Percentiles rank a stretch among this genome's conserved stretches.
phyloP scores from a whole-genome alignment of 441 rosid species.

The Syzygium malaccense region DNA sequence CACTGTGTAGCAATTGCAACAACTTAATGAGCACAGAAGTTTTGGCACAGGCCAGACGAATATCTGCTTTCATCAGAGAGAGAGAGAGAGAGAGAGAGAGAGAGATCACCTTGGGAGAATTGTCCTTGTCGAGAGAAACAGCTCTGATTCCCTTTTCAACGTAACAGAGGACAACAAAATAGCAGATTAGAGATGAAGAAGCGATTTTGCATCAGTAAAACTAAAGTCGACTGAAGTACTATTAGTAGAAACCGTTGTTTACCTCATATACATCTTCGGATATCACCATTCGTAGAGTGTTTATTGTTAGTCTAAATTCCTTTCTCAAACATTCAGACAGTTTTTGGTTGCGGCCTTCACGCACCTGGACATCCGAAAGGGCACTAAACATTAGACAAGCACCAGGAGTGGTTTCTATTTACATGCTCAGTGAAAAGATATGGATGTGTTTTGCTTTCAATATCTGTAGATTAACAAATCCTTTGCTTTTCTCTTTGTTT shows the following conservation, averaged over 20 bases:
- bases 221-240: background rate
- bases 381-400: background rate
- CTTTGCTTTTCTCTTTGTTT: background rate
- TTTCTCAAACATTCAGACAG: constrained; percentile 65
- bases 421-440: background rate
- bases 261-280: constrained; percentile 90
- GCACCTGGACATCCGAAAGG: constrained; percentile 37
- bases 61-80: background rate
- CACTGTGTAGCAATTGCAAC: constrained; percentile 31
- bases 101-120: constrained; percentile 68
- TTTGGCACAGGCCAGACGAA: background rate
- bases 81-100: background rate
- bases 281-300: constrained; percentile 51
- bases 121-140: constrained; percentile 83
- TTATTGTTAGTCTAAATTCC: constrained; percentile 75
- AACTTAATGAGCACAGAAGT: background rate
- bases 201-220: background rate
- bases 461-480: background rate
- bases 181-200: background rate
- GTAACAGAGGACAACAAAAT: background rate
- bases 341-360: constrained; percentile 71
- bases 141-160: constrained; percentile 75
- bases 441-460: background rate
- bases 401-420: background rate
- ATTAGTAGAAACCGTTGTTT: background rate